Conservation (phyloP, 768 basidiomycete genomes). For the Auricularia auricula-judae region DNA sequence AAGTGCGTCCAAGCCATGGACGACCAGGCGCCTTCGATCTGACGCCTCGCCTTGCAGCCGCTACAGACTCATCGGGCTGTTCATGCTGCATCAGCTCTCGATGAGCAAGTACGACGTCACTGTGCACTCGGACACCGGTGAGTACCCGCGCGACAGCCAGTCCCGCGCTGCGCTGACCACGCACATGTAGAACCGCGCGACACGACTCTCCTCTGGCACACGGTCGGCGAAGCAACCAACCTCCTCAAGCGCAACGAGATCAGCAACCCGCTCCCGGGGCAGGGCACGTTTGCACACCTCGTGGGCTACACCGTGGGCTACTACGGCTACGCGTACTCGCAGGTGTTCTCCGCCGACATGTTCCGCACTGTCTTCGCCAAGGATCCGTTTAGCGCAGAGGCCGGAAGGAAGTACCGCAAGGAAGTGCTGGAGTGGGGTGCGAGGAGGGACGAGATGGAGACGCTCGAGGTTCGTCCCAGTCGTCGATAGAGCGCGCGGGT, state of each 20-base stretch:
- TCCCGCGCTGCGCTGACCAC: not conserved
- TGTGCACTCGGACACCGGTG: constrained; percentile 60
- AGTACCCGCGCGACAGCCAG: constrained; percentile 1
- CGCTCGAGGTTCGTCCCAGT: constrained; percentile 43
- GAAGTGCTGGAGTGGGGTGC: constrained; percentile 67
- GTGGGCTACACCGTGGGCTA: constrained; percentile 61
- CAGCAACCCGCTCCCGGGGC: constrained; percentile 42
- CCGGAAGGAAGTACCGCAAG: constrained; percentile 55
- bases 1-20: constrained; percentile 33
- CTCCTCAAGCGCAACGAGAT: constrained; percentile 48
- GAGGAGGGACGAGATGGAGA: constrained; percentile 67
- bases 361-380: constrained; percentile 69
- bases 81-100: constrained; percentile 75
- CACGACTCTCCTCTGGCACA: constrained; percentile 72
- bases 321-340: constrained; percentile 67
- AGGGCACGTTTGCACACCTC: constrained; percentile 67
- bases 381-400: constrained; percentile 40
- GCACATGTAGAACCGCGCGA: constrained; percentile 15
- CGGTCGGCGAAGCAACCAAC: constrained; percentile 57
- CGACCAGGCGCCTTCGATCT: not conserved
- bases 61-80: constrained; percentile 73
- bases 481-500: not conserved
- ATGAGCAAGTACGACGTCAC: constrained; percentile 71
- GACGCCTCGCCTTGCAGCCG: constrained; percentile 17
- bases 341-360: constrained; percentile 51